Percentiles rank a stretch among this genome's conserved stretches.
phyloP scores from a whole-genome alignment of 192 early-diverging fungal species.

The Hyaloraphidium curvatum region DNA sequence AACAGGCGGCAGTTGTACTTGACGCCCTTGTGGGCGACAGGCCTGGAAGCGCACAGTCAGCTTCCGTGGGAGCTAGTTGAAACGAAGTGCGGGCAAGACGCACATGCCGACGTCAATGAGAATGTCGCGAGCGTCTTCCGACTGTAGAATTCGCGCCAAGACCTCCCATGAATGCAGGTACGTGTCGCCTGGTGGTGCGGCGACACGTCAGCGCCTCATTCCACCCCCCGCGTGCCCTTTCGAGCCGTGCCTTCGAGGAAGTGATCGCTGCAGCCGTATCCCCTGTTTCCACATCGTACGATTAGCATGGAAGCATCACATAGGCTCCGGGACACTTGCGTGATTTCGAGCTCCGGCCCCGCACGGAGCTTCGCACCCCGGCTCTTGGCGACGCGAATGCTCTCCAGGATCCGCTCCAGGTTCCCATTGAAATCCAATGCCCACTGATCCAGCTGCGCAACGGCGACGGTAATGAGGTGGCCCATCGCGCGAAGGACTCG shows the following conservation, averaged over 20 bases:
- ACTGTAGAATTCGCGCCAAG: conserved; percentile 47
- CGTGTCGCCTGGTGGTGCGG: conserved; percentile 53
- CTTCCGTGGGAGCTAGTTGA: neutral
- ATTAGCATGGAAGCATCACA: neutral
- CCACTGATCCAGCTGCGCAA: conserved; percentile 44
- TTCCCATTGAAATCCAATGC: conserved; percentile 94
- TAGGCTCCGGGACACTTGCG: conserved; percentile 23
- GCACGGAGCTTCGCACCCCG: conserved; percentile 62
- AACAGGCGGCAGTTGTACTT: conserved; percentile 97
- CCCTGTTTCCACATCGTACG: no score
- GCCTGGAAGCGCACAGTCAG: conserved; percentile 25
- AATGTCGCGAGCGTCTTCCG: conserved; percentile 48
- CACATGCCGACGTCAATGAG: conserved; percentile 90
- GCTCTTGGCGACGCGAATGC: conserved; percentile 65
- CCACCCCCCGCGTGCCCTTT: neutral
- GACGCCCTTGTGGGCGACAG: conserved; percentile 70
- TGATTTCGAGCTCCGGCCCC: conserved; percentile 91
- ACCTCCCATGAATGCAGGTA: conserved; percentile 89
- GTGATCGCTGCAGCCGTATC: conserved; percentile 97
- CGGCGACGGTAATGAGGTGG: conserved; percentile 6
- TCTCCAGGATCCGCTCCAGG: conserved; percentile 60
- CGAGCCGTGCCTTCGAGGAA: conserved; percentile 60
- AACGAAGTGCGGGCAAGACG: conserved; percentile 12
- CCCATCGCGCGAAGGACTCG: no score
- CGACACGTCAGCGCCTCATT: neutral